Evolutionary conservation across 2,329 filamentous ascomycete species (phyloP).

Genomic region (Hypomyces rosellus): DNA sequence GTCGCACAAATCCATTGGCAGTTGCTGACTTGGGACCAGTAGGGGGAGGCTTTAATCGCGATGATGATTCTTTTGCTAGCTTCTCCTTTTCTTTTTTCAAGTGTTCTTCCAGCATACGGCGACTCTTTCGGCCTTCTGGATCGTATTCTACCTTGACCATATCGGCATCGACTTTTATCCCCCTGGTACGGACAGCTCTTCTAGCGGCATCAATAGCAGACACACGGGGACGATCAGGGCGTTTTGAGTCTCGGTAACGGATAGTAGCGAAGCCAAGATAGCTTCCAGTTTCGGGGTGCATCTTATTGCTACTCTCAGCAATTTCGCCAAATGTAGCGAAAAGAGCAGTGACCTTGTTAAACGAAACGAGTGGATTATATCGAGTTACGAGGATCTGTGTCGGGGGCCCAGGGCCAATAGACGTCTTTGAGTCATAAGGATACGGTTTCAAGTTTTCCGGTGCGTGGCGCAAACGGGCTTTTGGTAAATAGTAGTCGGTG

Average conservation of each 20-base stretch:
- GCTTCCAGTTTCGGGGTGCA: conserved; percentile 88
- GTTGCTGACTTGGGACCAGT: conserved; percentile 31
- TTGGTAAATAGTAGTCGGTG: conserved; percentile 62
- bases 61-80: conserved; percentile 35
- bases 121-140: conserved; percentile 77
- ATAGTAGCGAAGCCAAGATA: conserved; percentile 92
- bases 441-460: conserved; percentile 80
- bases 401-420: conserved; percentile 81
- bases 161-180: conserved; percentile 71
- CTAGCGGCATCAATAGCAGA: conserved; percentile 76
- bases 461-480: conserved; percentile 62
- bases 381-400: conserved; percentile 89
- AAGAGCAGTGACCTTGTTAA: conserved; percentile 67
- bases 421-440: conserved; percentile 72
- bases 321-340: conserved; percentile 84
- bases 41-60: conserved; percentile 27
- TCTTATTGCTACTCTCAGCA: conserved; percentile 84
- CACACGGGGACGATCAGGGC: conserved; percentile 36
- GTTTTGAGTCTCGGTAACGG: conserved; percentile 70
- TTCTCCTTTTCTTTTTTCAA: conserved; percentile 64
- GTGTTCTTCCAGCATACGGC: conserved; percentile 67
- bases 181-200: conserved; percentile 68
- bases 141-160: conserved; percentile 81
- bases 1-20: conserved; percentile 29
- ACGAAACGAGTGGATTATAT: conserved; percentile 85